Conservation (phyloP, 345 rosid species). For the Eucalyptus sp. region DNA sequence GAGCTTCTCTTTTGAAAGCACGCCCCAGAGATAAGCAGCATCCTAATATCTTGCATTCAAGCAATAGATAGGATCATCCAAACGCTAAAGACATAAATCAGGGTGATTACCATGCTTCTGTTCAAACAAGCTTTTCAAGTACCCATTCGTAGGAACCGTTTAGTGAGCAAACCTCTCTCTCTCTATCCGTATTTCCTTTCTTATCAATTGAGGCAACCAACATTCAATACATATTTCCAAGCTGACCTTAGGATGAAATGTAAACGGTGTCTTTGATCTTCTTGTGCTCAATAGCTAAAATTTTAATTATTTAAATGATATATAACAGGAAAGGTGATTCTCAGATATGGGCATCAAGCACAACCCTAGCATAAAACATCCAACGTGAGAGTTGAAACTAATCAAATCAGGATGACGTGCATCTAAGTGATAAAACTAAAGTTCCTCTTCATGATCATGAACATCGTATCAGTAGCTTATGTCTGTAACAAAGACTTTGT, state of each 20-base stretch:
- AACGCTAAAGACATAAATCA: not conserved
- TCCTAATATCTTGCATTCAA: not conserved
- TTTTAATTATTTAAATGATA: not conserved
- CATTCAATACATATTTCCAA: not conserved
- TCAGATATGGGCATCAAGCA: not conserved
- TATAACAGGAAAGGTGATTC: not conserved
- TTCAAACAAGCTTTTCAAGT: not conserved
- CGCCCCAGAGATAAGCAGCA: not conserved
- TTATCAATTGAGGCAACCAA: not conserved
- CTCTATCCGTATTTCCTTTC: not conserved
- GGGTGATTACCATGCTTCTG: not conserved
- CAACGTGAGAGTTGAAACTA: not conserved
- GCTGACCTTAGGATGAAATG: not conserved
- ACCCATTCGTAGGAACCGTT: not conserved
- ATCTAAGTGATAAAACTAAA: not conserved
- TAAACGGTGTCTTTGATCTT: not conserved
- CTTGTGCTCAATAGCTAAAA: not conserved
- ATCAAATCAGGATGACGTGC: not conserved
- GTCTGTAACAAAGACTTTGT: not conserved
- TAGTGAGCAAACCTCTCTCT: not conserved
- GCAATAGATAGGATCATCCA: not conserved
- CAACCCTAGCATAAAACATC: not conserved
- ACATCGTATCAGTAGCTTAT: not conserved
- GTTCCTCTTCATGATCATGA: not conserved
- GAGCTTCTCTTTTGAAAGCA: not conserved